A percentile compares a stretch with the other conserved stretches of the same genome.
phyloP scores from a whole-genome alignment of 345 rosid genomes.

The Linum usitatissimum region DNA sequence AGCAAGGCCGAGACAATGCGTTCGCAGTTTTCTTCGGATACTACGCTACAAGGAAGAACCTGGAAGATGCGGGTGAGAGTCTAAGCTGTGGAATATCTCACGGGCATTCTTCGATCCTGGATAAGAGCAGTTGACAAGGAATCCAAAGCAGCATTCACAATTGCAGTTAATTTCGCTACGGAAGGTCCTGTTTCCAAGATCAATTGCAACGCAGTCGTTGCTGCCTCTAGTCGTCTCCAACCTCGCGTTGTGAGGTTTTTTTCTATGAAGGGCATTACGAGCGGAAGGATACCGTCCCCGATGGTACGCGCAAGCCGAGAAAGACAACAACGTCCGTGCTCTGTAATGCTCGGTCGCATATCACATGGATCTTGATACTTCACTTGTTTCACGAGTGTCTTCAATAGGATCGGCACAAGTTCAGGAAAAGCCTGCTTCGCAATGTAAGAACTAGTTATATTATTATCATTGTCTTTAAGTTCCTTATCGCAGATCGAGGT shows the following conservation, averaged over 20 bases:
- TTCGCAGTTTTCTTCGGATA: constrained; percentile 53
- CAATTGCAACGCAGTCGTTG: constrained; percentile 88
- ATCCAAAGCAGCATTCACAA: constrained; percentile 64
- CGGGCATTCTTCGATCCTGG: constrained; percentile 77
- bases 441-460: constrained; percentile 53
- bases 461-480: constrained; percentile 70
- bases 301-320: constrained; percentile 92
- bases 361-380: constrained; percentile 92
- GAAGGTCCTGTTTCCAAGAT: constrained; percentile 89
- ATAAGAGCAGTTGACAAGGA: constrained; percentile 63
- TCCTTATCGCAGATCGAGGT: constrained; percentile 96
- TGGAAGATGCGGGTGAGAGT: constrained; percentile 82
- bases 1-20: constrained; percentile 46
- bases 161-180: constrained; percentile 57
- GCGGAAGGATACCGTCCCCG: constrained; percentile 73
- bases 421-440: constrained; percentile 70
- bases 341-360: constrained; percentile 67
- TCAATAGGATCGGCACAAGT: constrained; percentile 70
- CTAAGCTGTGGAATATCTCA: constrained; percentile 94
- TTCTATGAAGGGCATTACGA: constrained; percentile 92
- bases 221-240: constrained; percentile 88
- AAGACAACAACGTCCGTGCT: constrained; percentile 94
- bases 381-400: constrained; percentile 82
- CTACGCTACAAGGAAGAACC: constrained; percentile 68
- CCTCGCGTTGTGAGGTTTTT: constrained; percentile 51